These are phyloP conservation scores for Ettlia oleoabundans DNA, from an alignment of 139 green algal genomes.

Conservation along the genomic window DNA sequence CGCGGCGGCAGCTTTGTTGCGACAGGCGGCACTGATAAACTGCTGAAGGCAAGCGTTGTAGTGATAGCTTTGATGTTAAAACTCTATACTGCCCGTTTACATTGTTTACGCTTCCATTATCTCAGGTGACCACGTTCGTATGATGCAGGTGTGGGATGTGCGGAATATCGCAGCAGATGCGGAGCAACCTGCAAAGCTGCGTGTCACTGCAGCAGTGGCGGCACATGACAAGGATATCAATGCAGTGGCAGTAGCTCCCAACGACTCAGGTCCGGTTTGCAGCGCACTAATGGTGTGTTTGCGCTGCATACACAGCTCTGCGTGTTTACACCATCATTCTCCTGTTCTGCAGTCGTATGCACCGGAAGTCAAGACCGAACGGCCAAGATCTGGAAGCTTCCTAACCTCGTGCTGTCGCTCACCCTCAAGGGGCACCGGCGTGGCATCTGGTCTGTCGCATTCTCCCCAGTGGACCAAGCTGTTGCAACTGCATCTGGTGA, in stretches of 20 bases:
- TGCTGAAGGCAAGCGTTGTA: conserved; percentile 69
- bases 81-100: too few relatives aligned
- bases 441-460: conserved; percentile 93
- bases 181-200: conserved; percentile 39
- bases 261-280: conserved; percentile 44
- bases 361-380: conserved; percentile 88
- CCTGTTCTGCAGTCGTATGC: conserved; percentile 62
- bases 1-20: conserved; percentile 63
- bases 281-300: too few relatives aligned
- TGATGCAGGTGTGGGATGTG: conserved; percentile 78
- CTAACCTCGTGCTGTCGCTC: conserved; percentile 65
- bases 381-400: conserved; percentile 87
- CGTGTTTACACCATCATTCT: neutral
- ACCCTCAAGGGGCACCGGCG: conserved; percentile 88
- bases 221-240: conserved; percentile 99
- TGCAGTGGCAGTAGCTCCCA: conserved; percentile 85
- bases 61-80: neutral
- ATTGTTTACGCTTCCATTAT: too few relatives aligned
- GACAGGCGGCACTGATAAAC: conserved; percentile 84
- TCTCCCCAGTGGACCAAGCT: conserved; percentile 85
- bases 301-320: neutral
- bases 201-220: conserved; percentile 73
- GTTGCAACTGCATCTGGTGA: conserved; percentile 64
- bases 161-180: conserved; percentile 13
- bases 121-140: too few relatives aligned